phyloP scores from a whole-genome alignment of 1,284 basidiomycete species.

The Ceratobasidium sp. region DNA sequence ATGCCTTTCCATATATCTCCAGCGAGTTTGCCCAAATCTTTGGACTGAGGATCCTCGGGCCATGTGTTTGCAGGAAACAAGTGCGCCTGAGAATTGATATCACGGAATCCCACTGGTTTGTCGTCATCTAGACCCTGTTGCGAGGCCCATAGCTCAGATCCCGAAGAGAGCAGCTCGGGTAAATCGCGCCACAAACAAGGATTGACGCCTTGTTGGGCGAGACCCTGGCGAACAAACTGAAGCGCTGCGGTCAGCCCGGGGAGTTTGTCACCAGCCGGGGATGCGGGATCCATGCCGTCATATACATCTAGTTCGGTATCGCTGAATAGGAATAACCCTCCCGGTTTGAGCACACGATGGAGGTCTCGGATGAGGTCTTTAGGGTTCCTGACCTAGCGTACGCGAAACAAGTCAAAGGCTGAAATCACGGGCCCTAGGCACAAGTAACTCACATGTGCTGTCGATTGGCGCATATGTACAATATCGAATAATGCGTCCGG shows the following conservation, averaged over 20 bases:
- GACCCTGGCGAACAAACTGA: neutral
- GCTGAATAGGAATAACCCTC: constrained; percentile 9
- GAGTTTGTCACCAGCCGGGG: constrained; percentile 1
- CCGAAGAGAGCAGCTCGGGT: neutral
- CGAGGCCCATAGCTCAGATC: neutral
- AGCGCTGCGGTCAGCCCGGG: neutral
- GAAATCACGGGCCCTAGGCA: neutral
- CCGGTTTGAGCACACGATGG: constrained; percentile 15
- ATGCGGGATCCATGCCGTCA: neutral
- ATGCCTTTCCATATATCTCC: neutral
- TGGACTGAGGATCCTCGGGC: neutral
- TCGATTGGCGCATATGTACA: neutral
- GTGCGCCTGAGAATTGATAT: neutral
- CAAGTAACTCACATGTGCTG: neutral
- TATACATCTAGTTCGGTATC: constrained; percentile 10
- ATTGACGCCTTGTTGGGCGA: neutral
- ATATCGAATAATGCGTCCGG: constrained; percentile 1
- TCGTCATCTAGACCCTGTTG: neutral
- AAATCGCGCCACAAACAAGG: constrained; percentile 2
- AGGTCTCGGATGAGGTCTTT: constrained; percentile 8
- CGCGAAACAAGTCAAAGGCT: neutral
- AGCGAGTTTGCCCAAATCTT: neutral
- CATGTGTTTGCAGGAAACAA: neutral
- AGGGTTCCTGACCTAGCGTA: neutral
- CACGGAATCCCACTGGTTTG: neutral